These are phyloP conservation scores for Diaporthe vexans DNA, from an alignment of 2,329 filamentous ascomycete species.

Conservation along the genomic window DNA sequence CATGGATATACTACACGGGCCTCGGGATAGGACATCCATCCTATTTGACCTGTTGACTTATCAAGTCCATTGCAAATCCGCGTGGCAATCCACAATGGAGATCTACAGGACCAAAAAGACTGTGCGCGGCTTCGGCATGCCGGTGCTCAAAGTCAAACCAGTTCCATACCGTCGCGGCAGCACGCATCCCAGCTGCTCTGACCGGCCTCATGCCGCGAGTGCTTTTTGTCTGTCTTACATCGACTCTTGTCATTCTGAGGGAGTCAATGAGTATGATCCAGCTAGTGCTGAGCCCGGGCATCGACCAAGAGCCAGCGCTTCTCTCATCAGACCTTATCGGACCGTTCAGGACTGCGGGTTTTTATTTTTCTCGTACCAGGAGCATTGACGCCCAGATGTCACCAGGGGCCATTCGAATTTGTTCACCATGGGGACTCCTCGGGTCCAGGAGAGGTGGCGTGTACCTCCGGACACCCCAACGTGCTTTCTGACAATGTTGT, in stretches of 20 bases:
- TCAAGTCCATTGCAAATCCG: background rate
- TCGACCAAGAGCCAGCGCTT: background rate
- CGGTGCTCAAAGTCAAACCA: background rate
- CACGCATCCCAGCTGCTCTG: background rate
- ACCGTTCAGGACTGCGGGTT: background rate
- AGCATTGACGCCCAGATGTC: background rate
- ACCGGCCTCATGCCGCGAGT: background rate
- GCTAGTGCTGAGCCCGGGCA: background rate
- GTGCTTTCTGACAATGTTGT: background rate
- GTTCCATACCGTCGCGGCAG: background rate
- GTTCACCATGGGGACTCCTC: background rate
- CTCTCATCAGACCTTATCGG: background rate
- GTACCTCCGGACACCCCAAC: background rate
- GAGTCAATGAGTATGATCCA: background rate
- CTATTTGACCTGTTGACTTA: background rate
- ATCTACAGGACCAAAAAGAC: background rate
- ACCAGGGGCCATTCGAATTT: background rate
- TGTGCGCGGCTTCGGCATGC: background rate
- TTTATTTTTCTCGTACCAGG: background rate
- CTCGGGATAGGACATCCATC: background rate
- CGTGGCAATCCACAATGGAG: slow-evolving; percentile 1
- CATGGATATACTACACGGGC: background rate
- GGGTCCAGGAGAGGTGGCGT: background rate
- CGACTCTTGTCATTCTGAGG: background rate
- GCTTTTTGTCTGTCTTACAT: background rate